These are phyloP conservation scores for Phytophthora colocasiae DNA, from an alignment of 352 stramenopile species.

Conservation along the genomic window DNA sequence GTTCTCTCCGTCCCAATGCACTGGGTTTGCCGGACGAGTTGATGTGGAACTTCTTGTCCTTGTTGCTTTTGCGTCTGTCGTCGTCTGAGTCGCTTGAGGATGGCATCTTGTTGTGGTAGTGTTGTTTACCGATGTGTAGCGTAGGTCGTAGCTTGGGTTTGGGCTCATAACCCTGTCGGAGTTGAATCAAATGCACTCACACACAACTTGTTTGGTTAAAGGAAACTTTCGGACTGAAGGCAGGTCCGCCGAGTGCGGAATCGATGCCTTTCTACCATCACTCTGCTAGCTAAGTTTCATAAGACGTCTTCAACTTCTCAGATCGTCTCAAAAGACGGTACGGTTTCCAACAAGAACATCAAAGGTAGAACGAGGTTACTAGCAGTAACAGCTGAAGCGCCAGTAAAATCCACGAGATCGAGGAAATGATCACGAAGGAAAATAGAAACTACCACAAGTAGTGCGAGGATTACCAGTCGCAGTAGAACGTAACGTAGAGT, in stretches of 20 bases:
- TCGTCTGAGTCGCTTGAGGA: constrained; percentile 14
- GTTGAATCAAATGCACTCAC: too few species aligned
- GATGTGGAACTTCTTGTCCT: neutral
- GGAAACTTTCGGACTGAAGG: too few species aligned
- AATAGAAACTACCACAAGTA: constrained; percentile 45
- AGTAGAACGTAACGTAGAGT: constrained; percentile 40
- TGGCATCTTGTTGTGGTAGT: constrained; percentile 14
- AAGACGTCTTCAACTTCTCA: too few species aligned
- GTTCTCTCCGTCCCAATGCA: constrained; percentile 13
- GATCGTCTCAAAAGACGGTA: too few species aligned
- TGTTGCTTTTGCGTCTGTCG: constrained; percentile 1
- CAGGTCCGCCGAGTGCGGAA: too few species aligned
- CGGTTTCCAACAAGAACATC: constrained; percentile 19
- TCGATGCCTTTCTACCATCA: too few species aligned
- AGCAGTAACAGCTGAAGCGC: constrained; percentile 42
- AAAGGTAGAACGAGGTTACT: constrained; percentile 53
- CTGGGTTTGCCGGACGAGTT: constrained; percentile 10
- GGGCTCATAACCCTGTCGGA: too few species aligned
- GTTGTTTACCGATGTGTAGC: neutral
- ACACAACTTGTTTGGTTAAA: too few species aligned
- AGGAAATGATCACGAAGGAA: constrained; percentile 51
- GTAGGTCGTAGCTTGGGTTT: neutral
- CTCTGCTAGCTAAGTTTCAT: too few species aligned
- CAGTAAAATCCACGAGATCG: constrained; percentile 61
- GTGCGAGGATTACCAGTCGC: constrained; percentile 41